Evolutionary conservation across 805 yeast genomes (phyloP).

Genomic region (Yamadazyma nakazawae): DNA sequence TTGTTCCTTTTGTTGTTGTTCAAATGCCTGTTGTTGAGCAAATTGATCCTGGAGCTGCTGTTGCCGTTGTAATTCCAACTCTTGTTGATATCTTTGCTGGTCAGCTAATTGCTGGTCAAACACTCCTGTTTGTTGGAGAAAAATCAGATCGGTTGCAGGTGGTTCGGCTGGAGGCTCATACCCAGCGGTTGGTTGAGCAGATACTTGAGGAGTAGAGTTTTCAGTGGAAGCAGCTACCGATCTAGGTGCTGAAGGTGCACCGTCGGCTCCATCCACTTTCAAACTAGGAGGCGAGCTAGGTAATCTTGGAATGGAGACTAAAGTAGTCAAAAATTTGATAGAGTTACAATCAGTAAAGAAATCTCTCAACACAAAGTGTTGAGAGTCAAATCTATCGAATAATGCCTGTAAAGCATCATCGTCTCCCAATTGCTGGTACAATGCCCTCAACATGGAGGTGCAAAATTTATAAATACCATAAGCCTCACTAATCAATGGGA

Average conservation of each 20-base stretch:
- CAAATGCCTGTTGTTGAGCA: constrained; percentile 71
- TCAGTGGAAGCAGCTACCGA: constrained; percentile 18
- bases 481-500: constrained; percentile 86
- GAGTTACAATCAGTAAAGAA: constrained; percentile 90
- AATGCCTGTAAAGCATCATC: constrained; percentile 77
- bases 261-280: constrained; percentile 26
- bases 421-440: constrained; percentile 69
- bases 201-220: constrained; percentile 37
- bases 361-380: constrained; percentile 68
- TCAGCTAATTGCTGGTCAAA: constrained; percentile 53
- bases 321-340: constrained; percentile 72
- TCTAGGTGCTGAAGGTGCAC: constrained; percentile 32
- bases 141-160: constrained; percentile 33
- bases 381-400: constrained; percentile 65
- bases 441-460: constrained; percentile 86
- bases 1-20: constrained; percentile 70
- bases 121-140: constrained; percentile 55
- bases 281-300: constrained; percentile 60
- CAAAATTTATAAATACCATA: constrained; percentile 90
- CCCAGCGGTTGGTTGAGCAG: constrained; percentile 42
- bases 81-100: constrained; percentile 57
- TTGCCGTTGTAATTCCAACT: constrained; percentile 60
- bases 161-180: constrained; percentile 31
- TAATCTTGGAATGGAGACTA: constrained; percentile 75
- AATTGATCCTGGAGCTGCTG: constrained; percentile 65